Evolutionary conservation across 2,329 filamentous ascomycete species (phyloP).

Genomic region (Metarhizium humberi): DNA sequence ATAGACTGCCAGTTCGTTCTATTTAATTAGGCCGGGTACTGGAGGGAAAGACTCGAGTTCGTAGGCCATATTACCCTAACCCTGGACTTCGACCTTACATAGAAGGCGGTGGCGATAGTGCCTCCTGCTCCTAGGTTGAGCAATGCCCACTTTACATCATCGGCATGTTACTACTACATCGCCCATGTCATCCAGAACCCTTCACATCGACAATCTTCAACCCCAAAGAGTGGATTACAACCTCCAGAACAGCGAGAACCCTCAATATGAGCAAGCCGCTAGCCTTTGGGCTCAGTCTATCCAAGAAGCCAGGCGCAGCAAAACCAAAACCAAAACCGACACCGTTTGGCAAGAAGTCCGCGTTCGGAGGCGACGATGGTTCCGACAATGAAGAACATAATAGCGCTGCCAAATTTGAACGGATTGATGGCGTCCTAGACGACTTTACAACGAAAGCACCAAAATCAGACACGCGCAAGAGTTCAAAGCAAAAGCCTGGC

Average conservation of each 20-base stretch:
- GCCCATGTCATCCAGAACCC: too few species aligned
- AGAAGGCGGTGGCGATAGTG: too few species aligned
- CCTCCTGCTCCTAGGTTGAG: too few species aligned
- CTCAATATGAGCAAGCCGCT: conserved; percentile 38
- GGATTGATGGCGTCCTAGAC: conserved; percentile 56
- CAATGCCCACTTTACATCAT: too few species aligned
- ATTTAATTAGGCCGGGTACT: too few species aligned
- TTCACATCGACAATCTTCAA: too few species aligned
- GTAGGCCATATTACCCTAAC: too few species aligned
- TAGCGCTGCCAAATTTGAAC: conserved; percentile 34
- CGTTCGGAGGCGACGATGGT: conserved; percentile 49
- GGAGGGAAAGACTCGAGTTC: too few species aligned
- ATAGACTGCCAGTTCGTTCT: too few species aligned
- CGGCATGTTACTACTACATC: too few species aligned
- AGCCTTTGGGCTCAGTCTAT: conserved; percentile 48
- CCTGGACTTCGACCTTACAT: too few species aligned
- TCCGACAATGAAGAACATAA: conserved; percentile 39
- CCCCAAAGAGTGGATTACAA: too few species aligned
- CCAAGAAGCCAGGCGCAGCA: conserved; percentile 44
- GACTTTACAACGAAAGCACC: conserved; percentile 27
- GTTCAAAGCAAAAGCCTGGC: conserved; percentile 22
- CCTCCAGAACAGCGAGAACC: background rate
- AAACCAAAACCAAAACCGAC: conserved; percentile 38
- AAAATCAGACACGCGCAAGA: conserved; percentile 20
- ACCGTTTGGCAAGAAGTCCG: conserved; percentile 36